These are phyloP conservation scores for Heimioporus sp. DNA, from an alignment of 768 basidiomycete species.

Conservation along the genomic window DNA sequence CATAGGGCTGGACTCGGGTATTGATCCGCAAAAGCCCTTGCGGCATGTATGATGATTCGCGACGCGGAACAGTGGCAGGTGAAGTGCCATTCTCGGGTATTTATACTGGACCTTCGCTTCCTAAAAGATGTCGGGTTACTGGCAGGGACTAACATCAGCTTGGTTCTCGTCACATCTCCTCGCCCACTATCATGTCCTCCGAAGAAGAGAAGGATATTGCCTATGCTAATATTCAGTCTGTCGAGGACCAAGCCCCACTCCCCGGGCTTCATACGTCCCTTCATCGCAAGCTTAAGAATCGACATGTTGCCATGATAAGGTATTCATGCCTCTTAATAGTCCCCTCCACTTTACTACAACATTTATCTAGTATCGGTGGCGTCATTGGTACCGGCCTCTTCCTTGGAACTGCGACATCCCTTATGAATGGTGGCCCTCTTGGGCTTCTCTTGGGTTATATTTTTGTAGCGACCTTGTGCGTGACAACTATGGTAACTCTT, in stretches of 20 bases:
- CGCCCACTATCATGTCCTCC: conserved; percentile 2
- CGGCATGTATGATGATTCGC: too few relatives aligned
- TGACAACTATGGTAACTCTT: conserved; percentile 35
- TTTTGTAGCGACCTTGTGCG: conserved; percentile 36
- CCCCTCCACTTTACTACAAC: neutral
- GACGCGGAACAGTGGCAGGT: too few relatives aligned
- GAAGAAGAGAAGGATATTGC: conserved; percentile 5
- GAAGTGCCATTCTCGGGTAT: too few relatives aligned
- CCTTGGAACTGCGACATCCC: conserved; percentile 33
- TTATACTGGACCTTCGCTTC: too few relatives aligned
- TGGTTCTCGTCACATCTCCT: too few relatives aligned
- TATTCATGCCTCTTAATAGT: neutral
- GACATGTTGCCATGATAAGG: conserved; percentile 38
- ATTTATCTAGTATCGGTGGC: conserved; percentile 27
- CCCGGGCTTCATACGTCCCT: conserved; percentile 10
- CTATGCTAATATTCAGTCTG: conserved; percentile 1
- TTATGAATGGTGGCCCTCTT: conserved; percentile 44
- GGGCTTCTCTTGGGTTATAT: conserved; percentile 45
- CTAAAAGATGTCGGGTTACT: too few relatives aligned
- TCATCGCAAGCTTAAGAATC: conserved; percentile 31
- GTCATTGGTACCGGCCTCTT: conserved; percentile 43
- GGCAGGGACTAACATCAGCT: too few relatives aligned
- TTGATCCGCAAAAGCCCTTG: too few relatives aligned
- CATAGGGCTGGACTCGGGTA: too few relatives aligned
- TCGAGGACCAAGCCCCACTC: conserved; percentile 2